Evolutionary conservation across 352 stramenopile genomes (phyloP), one percentile per base, ranked within the genome.

Genomic region (Pythium phragmiticola): DNA sequence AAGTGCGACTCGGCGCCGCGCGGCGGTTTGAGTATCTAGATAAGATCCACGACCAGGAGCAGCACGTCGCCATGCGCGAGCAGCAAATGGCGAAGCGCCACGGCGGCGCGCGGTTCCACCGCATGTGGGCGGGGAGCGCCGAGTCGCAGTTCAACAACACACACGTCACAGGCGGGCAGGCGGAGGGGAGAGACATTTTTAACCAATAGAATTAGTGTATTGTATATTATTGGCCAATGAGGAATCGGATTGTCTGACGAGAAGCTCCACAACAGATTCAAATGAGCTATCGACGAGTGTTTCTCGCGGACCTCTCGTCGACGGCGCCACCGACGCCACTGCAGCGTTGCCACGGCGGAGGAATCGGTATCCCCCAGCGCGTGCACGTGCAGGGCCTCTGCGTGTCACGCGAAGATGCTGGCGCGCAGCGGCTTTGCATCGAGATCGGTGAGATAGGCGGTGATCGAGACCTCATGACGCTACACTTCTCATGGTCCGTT

Each of bases 91-190:
- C 80, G 48, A 88, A 87, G 51, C 82, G 82, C 37, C 70, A 90
- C 63, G 82, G 86, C 28, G 82, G 86, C 55, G 69, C 71, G 34
- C 77, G 66, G 47, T 92, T 82, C 63, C 76, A 90, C 49, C 80
- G 80, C 56, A 94, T 94, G 82, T 92, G 86, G 86, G 78, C 86
- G 1, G 84, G 84, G 53, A 93, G 84, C 30, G 65, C 76, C 11
- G 80, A 94, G 33, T 92, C 80, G 23, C 84, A 90, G 62, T 91
- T 93, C 50, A 90, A 90, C 54, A 67, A 60, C 56, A 60, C 63
- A 60, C 56, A 70, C 43, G 63, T 65, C 63, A 65, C 63, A 65
- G 63, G 50, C 37, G 23, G 28, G 37, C 19, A 39, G 28, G 30
- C 14, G 2, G 33, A 16, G 42, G 36, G 45, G 12, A 39, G 7